These are phyloP conservation scores for Kodamaea sp. DNA, from an alignment of 1,139 yeast species.

Conservation along the genomic window DNA sequence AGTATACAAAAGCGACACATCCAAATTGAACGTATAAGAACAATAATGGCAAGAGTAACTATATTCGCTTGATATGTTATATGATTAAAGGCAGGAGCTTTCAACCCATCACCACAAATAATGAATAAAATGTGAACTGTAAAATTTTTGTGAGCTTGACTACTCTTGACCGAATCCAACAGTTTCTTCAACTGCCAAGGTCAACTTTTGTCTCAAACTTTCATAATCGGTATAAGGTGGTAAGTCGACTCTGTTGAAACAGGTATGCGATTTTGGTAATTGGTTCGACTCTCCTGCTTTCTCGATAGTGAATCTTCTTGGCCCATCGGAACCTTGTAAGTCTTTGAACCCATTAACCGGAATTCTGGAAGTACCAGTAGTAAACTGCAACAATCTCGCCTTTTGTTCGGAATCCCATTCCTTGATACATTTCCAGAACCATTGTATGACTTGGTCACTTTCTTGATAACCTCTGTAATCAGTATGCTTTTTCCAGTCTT, in stretches of 20 bases:
- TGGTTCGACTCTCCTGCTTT: conserved; percentile 94
- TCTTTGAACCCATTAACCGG: conserved; percentile 99
- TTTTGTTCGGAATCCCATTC: conserved; percentile 97
- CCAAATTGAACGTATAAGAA: no score
- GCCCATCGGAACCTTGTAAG: conserved; percentile 97
- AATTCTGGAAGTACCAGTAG: conserved; percentile 98
- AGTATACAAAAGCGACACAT: neutral
- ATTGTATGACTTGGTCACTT: conserved; percentile 91
- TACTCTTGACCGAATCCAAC: conserved; percentile 97
- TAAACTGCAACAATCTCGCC: conserved; percentile 91
- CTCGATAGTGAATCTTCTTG: conserved; percentile 96
- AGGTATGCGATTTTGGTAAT: conserved; percentile 94
- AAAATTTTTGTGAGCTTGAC: no score
- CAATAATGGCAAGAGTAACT: no score
- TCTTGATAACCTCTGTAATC: conserved; percentile 98
- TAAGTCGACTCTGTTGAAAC: conserved; percentile 90
- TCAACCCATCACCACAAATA: neutral
- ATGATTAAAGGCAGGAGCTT: no score
- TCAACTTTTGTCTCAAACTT: conserved; percentile 74
- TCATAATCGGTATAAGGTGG: conserved; percentile 81
- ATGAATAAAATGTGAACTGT: no score
- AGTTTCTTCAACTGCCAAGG: conserved; percentile 90
- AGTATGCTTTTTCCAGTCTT: conserved; percentile 98
- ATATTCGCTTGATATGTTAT: no score
- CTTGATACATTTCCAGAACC: conserved; percentile 96